Evolutionary conservation across 345 rosid genomes (phyloP), one percentile per base, ranked within the genome.

Genomic region (Erucastrum elatum): DNA sequence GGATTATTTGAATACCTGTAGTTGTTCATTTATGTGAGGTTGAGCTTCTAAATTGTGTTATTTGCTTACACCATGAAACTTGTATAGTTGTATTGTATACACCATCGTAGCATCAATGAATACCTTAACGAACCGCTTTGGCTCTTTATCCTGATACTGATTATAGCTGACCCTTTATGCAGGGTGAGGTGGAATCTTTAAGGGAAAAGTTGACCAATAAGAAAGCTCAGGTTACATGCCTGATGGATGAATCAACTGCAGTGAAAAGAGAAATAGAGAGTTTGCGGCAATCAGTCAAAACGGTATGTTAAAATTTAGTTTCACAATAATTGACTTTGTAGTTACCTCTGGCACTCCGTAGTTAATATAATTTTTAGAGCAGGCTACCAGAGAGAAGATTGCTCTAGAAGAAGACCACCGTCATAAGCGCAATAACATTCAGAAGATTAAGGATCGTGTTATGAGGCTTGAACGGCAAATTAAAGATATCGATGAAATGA

Each of bases 361-460:
- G 49, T 66, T 51, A 26, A 17, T 71, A 8, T 66, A 34, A 75
- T 44, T 58, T 73, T 83, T 59, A 2, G 66, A 26, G 27, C 79
- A 94, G 97, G 98, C 98, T 55, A 87, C 81, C 58, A 85, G 85
- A 75, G 86, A 81, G 84, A 88, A 88, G 77, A 72, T 82, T 78
- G 91, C 88, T 78, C 81, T 92, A 55, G 84, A 81, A 66, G 86
- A 84, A 66, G 90, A 89, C 73, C 76, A 80, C 77, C 80, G 46
- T 8, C 87, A 88, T 12, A 79, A 59, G 76, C 74, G 69, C 46
- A 86, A 71, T 26, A 76, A 82, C 63, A 59, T 90, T 17, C 77
- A 75, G 69, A 87, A 79, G 80, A 68, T 80, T 88, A 64, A 53
- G 63, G 84, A 82, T 79, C 80, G 66, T 75, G 73, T 84, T 49